Conservation (phyloP, 768 basidiomycete species). For the Podaxis rugospora region DNA sequence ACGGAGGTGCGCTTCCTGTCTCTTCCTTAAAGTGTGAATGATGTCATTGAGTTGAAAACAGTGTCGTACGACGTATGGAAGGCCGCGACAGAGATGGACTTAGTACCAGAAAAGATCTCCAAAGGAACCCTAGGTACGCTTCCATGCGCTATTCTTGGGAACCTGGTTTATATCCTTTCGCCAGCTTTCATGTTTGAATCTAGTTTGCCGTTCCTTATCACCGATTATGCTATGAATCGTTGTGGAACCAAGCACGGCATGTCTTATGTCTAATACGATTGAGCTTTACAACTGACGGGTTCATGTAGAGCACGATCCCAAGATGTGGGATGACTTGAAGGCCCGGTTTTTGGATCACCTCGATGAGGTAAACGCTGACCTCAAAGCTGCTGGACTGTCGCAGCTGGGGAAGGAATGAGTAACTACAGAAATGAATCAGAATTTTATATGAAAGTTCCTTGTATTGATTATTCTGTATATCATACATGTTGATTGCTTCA, state of each 20-base stretch:
- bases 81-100: slow-evolving; percentile 48
- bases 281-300: neutral
- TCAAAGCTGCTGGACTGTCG: slow-evolving; percentile 37
- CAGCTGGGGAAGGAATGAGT: slow-evolving; percentile 17
- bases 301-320: slow-evolving; percentile 50
- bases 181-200: slow-evolving; percentile 61
- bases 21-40: neutral
- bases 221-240: slow-evolving; percentile 59
- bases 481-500: too few relatives aligned
- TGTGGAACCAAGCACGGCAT: slow-evolving; percentile 55
- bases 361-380: slow-evolving; percentile 47
- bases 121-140: slow-evolving; percentile 49
- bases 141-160: neutral
- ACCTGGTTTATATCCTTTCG: neutral
- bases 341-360: slow-evolving; percentile 55
- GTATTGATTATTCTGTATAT: too few relatives aligned
- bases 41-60: slow-evolving; percentile 15
- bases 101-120: slow-evolving; percentile 45
- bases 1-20: slow-evolving; percentile 42
- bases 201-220: slow-evolving; percentile 57
- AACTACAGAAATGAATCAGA: neutral
- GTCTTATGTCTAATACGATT: slow-evolving; percentile 10
- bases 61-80: slow-evolving; percentile 60
- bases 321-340: slow-evolving; percentile 63
- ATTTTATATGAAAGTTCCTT: too few relatives aligned